phyloP scores from a whole-genome alignment of 2,329 filamentous ascomycete genomes.

The Pseudomassariella vexata region DNA sequence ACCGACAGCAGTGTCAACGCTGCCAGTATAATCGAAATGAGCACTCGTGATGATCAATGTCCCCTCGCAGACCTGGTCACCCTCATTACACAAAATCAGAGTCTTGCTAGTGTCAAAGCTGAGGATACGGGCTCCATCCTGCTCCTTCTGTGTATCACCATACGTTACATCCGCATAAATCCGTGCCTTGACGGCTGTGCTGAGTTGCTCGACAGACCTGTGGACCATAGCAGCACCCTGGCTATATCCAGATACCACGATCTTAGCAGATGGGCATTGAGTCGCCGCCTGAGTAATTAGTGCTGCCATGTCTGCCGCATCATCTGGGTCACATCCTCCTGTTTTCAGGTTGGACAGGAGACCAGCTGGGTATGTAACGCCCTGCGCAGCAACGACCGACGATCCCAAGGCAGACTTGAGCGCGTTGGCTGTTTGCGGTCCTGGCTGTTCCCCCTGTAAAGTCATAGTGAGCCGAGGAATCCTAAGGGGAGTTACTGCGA shows the following conservation, averaged over 20 bases:
- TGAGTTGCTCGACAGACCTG: constrained; percentile 24
- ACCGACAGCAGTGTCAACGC: constrained; percentile 6
- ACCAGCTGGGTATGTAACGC: constrained; percentile 20
- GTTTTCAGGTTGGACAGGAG: constrained; percentile 20
- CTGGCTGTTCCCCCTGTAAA: constrained; percentile 19
- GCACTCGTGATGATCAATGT: constrained; percentile 29
- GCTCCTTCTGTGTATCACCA: constrained; percentile 24
- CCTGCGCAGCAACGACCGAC: constrained; percentile 9
- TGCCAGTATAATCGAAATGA: constrained; percentile 30
- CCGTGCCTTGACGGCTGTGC: constrained; percentile 18
- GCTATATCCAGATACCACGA: constrained; percentile 25
- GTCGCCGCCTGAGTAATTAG: constrained; percentile 21
- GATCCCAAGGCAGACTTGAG: constrained; percentile 15
- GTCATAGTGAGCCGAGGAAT: too few relatives aligned
- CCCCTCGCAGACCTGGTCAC: constrained; percentile 43
- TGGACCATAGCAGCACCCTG: constrained; percentile 28
- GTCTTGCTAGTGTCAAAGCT: constrained; percentile 19
- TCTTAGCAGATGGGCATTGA: constrained; percentile 25
- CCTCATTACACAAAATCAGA: constrained; percentile 39
- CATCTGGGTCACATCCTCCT: constrained; percentile 18
- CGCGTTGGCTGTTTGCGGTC: constrained; percentile 17
- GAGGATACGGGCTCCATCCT: constrained; percentile 23
- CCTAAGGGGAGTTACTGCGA: not conserved
- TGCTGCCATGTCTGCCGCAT: constrained; percentile 20
- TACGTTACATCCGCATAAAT: constrained; percentile 23